A percentile compares a stretch with the other conserved stretches of the same genome.
These are phyloP conservation scores for Phytophthora palmivora DNA, from an alignment of 352 stramenopile genomes.

Conservation along the genomic window DNA sequence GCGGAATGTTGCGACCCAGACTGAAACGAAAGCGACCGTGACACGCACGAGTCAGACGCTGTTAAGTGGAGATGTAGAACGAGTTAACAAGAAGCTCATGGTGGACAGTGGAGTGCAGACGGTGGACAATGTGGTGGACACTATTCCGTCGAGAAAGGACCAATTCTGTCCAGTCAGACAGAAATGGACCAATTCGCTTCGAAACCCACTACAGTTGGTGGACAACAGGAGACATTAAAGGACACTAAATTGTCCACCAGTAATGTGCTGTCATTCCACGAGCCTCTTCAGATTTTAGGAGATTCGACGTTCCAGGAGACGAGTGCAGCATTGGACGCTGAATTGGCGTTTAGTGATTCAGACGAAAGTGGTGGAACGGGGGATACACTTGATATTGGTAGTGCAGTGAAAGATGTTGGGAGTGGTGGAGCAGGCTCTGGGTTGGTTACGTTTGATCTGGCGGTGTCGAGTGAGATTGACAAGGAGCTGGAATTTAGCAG, in stretches of 20 bases:
- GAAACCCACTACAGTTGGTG: constrained; percentile 1
- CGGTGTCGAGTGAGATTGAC: constrained; percentile 25
- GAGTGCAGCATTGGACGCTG: constrained; percentile 46
- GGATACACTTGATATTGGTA: background rate
- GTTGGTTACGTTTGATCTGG: constrained; percentile 9
- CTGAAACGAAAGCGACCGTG: constrained; percentile 4
- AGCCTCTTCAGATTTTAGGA: constrained; percentile 16
- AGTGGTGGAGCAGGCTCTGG: background rate
- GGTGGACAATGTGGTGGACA: constrained; percentile 1
- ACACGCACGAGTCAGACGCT: constrained; percentile 33
- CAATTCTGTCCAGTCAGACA: background rate
- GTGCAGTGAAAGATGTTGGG: background rate
- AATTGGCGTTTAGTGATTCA: constrained; percentile 44
- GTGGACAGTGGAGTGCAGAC: constrained; percentile 30
- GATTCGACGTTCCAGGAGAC: constrained; percentile 11
- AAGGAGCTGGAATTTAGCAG: constrained; percentile 34
- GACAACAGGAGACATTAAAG: background rate
- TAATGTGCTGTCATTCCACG: background rate
- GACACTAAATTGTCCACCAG: constrained; percentile 1
- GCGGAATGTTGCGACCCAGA: constrained; percentile 26
- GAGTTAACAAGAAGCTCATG: constrained; percentile 9
- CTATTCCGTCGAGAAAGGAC: constrained; percentile 9
- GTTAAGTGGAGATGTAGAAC: constrained; percentile 25
- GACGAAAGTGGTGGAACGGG: constrained; percentile 21
- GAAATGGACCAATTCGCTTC: constrained; percentile 26